These are phyloP conservation scores for Sodiomyces alkalinus DNA, from an alignment of 2,329 filamentous ascomycete genomes.

Conservation along the genomic window DNA sequence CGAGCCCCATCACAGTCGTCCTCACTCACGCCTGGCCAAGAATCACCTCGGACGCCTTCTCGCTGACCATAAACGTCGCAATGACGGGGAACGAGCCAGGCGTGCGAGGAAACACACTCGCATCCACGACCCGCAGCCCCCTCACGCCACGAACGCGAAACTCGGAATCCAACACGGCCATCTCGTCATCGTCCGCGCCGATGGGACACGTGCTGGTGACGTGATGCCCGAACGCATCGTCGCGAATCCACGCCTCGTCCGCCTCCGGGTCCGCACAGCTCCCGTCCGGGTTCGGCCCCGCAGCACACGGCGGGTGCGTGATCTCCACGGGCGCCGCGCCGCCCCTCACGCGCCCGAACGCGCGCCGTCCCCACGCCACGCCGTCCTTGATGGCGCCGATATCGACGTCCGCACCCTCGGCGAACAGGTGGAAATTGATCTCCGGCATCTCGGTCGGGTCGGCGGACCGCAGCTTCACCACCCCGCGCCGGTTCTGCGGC, in stretches of 20 bases:
- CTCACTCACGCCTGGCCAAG: too few relatives aligned
- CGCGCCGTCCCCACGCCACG: conserved; percentile 12
- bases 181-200: conserved; percentile 35
- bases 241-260: conserved; percentile 4
- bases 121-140: conserved; percentile 46
- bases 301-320: not conserved
- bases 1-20: too few relatives aligned
- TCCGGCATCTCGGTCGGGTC: conserved; percentile 48
- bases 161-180: conserved; percentile 39
- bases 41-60: conserved; percentile 1
- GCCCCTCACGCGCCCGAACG: not conserved
- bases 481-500: conserved; percentile 40
- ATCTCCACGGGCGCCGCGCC: not conserved
- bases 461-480: conserved; percentile 41
- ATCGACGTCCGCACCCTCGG: conserved; percentile 28
- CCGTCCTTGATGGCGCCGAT: conserved; percentile 20
- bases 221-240: conserved; percentile 35
- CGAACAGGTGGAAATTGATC: conserved; percentile 45
- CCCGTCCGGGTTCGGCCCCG: conserved; percentile 1
- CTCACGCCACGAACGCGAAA: conserved; percentile 41
- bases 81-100: conserved; percentile 2
- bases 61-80: not conserved
- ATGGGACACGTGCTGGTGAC: conserved; percentile 41
- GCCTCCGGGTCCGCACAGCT: conserved; percentile 2
- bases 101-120: conserved; percentile 28